These are phyloP conservation scores for Podospora comata DNA, from an alignment of 495 filamentous ascomycete genomes.

Conservation along the genomic window DNA sequence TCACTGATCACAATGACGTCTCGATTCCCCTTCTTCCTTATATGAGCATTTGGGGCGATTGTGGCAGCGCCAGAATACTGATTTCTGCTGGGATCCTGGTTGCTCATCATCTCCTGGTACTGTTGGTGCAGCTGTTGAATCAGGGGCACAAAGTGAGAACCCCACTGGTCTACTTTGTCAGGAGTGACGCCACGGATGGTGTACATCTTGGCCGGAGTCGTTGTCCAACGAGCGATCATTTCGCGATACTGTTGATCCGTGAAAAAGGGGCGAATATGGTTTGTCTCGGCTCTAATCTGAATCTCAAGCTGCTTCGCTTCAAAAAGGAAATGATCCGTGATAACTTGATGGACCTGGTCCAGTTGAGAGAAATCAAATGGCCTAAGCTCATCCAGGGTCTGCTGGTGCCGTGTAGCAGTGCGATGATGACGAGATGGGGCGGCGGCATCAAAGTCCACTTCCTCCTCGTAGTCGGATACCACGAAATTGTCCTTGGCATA, in stretches of 20 bases:
- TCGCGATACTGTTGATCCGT: slow-evolving; percentile 73
- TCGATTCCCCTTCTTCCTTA: background rate
- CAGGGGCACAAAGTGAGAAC: slow-evolving; percentile 62
- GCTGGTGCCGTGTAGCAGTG: slow-evolving; percentile 31
- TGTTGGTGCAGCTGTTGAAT: slow-evolving; percentile 53
- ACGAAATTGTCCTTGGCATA: slow-evolving; percentile 54
- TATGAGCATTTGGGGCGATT: background rate
- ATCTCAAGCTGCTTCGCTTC: slow-evolving; percentile 66
- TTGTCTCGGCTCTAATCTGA: slow-evolving; percentile 61
- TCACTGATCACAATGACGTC: background rate
- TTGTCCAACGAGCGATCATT: slow-evolving; percentile 76
- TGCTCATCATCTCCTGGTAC: slow-evolving; percentile 58
- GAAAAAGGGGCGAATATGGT: slow-evolving; percentile 66
- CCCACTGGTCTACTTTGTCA: slow-evolving; percentile 69
- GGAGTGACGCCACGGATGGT: slow-evolving; percentile 65
- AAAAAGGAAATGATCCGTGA: slow-evolving; percentile 64
- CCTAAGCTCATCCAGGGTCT: slow-evolving; percentile 46
- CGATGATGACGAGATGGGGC: slow-evolving; percentile 35
- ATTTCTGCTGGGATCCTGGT: background rate
- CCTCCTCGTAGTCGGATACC: slow-evolving; percentile 44
- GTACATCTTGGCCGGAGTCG: slow-evolving; percentile 57
- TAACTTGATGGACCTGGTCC: slow-evolving; percentile 44
- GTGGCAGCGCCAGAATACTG: background rate
- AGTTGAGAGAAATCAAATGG: slow-evolving; percentile 62
- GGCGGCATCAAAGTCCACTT: slow-evolving; percentile 57